Conservation (phyloP, 169 alveolate genomes). For the Eimeria acervulina region DNA sequence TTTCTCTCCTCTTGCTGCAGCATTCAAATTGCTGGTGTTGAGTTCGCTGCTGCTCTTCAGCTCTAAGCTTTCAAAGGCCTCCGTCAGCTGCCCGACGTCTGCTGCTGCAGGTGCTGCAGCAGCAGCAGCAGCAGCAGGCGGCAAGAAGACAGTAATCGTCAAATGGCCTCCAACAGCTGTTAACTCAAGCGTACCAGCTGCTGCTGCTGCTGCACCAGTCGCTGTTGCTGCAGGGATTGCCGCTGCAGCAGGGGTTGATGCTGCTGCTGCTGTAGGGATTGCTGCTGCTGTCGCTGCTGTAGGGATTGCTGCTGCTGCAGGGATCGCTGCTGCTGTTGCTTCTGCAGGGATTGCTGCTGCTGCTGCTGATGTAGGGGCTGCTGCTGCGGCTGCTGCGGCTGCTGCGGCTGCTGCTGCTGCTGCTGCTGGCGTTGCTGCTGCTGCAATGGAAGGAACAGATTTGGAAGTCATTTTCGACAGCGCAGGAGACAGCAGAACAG, state of each 20-base stretch:
- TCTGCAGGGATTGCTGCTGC: background rate
- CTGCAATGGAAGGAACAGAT: background rate
- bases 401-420: background rate
- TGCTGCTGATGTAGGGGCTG: background rate
- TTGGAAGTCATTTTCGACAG: background rate
- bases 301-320: background rate
- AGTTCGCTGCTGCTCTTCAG: background rate
- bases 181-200: background rate
- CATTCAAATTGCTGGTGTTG: too few species aligned
- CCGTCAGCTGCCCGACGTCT: background rate
- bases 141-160: background rate
- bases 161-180: background rate
- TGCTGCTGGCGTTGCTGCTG: background rate
- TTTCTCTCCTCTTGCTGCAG: background rate
- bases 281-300: background rate
- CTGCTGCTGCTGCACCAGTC: background rate
- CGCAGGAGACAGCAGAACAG: background rate
- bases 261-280: too few species aligned
- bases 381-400: background rate
- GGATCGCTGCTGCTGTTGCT: background rate
- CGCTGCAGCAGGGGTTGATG: too few species aligned
- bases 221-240: background rate
- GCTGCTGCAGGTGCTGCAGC: constrained; percentile 15
- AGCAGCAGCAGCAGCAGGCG: background rate
- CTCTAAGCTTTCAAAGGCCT: background rate